phyloP scores from a whole-genome alignment of 2,329 filamentous ascomycete species.

The Venturia nashicola region DNA sequence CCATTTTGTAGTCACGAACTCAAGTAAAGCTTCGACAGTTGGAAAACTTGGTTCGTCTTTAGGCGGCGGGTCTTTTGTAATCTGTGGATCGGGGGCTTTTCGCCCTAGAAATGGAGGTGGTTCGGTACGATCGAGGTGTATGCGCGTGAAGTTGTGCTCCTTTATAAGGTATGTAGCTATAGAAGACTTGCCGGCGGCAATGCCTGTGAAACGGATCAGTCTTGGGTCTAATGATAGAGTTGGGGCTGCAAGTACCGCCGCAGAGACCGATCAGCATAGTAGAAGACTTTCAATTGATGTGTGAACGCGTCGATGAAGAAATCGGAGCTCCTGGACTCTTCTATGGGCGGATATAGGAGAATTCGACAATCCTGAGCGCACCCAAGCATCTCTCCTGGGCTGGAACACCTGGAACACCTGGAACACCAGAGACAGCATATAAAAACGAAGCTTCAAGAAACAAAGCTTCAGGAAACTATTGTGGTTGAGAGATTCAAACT shows the following conservation, averaged over 20 bases:
- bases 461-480: too few species aligned
- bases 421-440: not conserved
- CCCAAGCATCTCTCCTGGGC: too few species aligned
- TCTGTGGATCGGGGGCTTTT: constrained; percentile 25
- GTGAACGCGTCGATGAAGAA: not conserved
- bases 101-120: constrained; percentile 29
- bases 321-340: not conserved
- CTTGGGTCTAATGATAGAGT: not conserved
- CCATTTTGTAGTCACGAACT: constrained; percentile 81
- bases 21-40: constrained; percentile 56
- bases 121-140: constrained; percentile 42
- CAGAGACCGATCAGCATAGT: constrained; percentile 67
- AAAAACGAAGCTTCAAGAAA: not conserved
- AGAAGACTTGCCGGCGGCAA: constrained; percentile 85
- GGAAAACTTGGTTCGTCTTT: constrained; percentile 19
- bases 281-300: not conserved
- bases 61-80: constrained; percentile 18
- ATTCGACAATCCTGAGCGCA: too few species aligned
- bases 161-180: constrained; percentile 80
- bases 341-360: too few species aligned
- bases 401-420: too few species aligned
- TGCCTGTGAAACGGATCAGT: constrained; percentile 41
- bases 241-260: constrained; percentile 39
- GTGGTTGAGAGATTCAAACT: not conserved
- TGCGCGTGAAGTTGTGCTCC: constrained; percentile 66